Percentiles rank a stretch among this genome's conserved stretches.
Evolutionary conservation across 179 eudicot species (phyloP).

Genomic region (Sideroxylon spinosum): DNA sequence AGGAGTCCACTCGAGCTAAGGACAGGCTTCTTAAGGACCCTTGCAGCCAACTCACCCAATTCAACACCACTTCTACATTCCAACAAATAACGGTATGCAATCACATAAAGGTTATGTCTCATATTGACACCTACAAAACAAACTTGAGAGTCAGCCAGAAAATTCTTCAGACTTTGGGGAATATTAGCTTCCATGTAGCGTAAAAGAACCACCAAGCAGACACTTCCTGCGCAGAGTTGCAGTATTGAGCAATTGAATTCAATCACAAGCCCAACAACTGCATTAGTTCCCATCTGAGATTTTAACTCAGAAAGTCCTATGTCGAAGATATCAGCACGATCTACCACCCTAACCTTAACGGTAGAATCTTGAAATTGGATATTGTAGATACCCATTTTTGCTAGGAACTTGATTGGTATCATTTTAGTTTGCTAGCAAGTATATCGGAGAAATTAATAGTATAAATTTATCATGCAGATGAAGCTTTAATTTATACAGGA

Average conservation of each 20-base stretch:
- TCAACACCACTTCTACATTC: not conserved
- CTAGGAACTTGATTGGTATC: not conserved
- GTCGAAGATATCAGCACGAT: not conserved
- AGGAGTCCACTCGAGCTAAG: too few species aligned
- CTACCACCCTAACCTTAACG: slow-evolving; percentile 2
- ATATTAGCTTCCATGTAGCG: not conserved
- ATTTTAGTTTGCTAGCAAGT: too few species aligned
- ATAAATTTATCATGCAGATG: too few species aligned
- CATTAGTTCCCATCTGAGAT: not conserved
- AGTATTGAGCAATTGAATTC: not conserved
- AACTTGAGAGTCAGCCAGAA: not conserved
- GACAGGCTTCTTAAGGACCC: not conserved
- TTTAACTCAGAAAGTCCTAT: not conserved
- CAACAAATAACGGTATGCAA: not conserved
- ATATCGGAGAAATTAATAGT: too few species aligned
- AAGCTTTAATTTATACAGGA: too few species aligned
- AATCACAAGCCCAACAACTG: not conserved
- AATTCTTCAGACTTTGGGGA: not conserved
- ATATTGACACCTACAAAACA: not conserved
- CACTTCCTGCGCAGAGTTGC: not conserved
- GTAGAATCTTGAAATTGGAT: not conserved
- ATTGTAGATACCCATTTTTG: not conserved
- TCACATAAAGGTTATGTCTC: not conserved
- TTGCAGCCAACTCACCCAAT: not conserved
- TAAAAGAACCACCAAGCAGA: not conserved